Evolutionary conservation across 2,329 filamentous ascomycete genomes (phyloP).

Genomic region (Dothideomycetidae sp.): DNA sequence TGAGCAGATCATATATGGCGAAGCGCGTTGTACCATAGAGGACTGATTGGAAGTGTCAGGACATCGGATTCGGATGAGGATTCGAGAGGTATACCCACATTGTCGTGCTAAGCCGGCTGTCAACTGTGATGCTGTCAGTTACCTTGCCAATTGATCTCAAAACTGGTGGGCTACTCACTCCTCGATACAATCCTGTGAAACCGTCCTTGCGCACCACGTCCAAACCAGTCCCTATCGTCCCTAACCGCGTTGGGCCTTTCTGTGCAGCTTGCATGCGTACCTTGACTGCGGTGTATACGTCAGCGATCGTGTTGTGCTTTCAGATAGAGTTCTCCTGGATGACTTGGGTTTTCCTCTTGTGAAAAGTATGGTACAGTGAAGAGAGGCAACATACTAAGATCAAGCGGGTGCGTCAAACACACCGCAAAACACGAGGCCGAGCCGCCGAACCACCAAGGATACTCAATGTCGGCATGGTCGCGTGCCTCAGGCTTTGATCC

Average conservation of each 20-base stretch:
- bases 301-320: constrained; percentile 26
- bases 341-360: too few relatives aligned
- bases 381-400: constrained; percentile 53
- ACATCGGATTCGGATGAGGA: constrained; percentile 49
- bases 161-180: constrained; percentile 35
- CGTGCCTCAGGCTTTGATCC: not conserved
- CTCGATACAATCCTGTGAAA: constrained; percentile 68
- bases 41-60: constrained; percentile 66
- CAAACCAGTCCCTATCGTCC: constrained; percentile 72
- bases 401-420: constrained; percentile 81
- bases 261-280: constrained; percentile 78
- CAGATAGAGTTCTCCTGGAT: too few relatives aligned
- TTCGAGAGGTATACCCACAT: not conserved
- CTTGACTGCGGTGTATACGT: constrained; percentile 30
- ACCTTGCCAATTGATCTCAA: not conserved
- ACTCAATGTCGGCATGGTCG: constrained; percentile 25
- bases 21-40: constrained; percentile 92
- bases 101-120: constrained; percentile 8
- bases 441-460: constrained; percentile 75
- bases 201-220: constrained; percentile 69
- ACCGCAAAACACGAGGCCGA: constrained; percentile 87
- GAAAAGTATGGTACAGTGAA: not conserved
- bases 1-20: constrained; percentile 89
- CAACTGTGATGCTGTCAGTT: constrained; percentile 35
- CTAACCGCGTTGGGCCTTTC: constrained; percentile 53